A percentile compares a stretch with the other conserved stretches of the same genome.
phyloP scores from a whole-genome alignment of 2,329 filamentous ascomycete genomes.

The Apiospora sp. region DNA sequence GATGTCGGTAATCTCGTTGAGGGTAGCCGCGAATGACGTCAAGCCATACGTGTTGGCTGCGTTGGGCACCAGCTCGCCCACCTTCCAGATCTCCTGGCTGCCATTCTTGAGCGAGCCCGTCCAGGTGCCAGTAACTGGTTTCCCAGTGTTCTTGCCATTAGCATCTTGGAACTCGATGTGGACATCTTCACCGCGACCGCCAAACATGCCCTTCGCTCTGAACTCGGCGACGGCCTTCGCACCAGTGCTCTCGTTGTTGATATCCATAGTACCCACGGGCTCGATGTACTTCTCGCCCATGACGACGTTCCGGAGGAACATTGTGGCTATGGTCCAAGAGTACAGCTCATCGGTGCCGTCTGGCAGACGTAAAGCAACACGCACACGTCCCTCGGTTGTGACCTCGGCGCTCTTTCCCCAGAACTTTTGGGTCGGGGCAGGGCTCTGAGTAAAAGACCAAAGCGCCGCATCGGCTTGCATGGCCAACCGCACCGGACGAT shows the following conservation, averaged over 20 bases:
- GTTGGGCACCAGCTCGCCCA: constrained; percentile 79
- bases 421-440: constrained; percentile 64
- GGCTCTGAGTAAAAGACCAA: constrained; percentile 89
- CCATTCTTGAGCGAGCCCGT: constrained; percentile 72
- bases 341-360: constrained; percentile 81
- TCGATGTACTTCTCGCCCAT: constrained; percentile 98
- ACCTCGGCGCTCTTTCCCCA: constrained; percentile 75
- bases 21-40: constrained; percentile 81
- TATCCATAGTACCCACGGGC: constrained; percentile 87
- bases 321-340: constrained; percentile 87
- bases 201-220: constrained; percentile 96
- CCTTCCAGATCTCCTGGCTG: constrained; percentile 78
- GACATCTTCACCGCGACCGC: constrained; percentile 91
- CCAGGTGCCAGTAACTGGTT: constrained; percentile 84
- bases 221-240: constrained; percentile 89
- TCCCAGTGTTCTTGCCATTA: constrained; percentile 70
- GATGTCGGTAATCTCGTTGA: constrained; percentile 87
- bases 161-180: constrained; percentile 75
- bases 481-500: constrained; percentile 90
- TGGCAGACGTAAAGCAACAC: constrained; percentile 72
- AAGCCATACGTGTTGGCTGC: constrained; percentile 84
- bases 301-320: constrained; percentile 94
- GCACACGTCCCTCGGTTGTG: constrained; percentile 87
- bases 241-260: constrained; percentile 84
- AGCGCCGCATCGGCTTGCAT: constrained; percentile 87